A percentile compares a stretch with the other conserved stretches of the same genome.
These are phyloP conservation scores for Brassica balearica DNA, from an alignment of 441 rosid species.

Conservation along the genomic window DNA sequence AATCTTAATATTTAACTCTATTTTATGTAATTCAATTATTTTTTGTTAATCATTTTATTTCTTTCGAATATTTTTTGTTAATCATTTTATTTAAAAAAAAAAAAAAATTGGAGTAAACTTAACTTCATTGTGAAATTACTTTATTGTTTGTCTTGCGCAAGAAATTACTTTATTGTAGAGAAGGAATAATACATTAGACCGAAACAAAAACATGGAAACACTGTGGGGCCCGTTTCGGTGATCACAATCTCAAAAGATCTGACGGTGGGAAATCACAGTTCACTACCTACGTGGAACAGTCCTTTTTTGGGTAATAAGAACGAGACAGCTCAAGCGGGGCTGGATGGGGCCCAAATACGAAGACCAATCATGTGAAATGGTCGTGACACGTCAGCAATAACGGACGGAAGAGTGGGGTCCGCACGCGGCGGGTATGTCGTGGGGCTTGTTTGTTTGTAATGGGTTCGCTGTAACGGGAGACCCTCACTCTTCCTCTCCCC, in stretches of 20 bases:
- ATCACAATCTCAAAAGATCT: constrained; percentile 15
- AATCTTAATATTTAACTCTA: background rate
- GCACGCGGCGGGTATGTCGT: constrained; percentile 39
- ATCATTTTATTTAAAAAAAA: no score
- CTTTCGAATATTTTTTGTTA: no score
- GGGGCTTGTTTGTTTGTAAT: constrained; percentile 26
- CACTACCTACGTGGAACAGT: constrained; percentile 36
- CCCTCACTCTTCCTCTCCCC: constrained; percentile 43
- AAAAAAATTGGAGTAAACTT: no score
- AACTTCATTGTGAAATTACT: no score
- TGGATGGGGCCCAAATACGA: constrained; percentile 45
- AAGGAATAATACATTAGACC: background rate
- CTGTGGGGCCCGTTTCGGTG: constrained; percentile 1
- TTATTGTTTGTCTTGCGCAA: no score
- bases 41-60: no score
- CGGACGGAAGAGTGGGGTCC: constrained; percentile 41
- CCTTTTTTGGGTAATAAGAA: background rate
- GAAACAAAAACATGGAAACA: background rate
- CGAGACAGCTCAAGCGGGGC: constrained; percentile 63
- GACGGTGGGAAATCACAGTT: constrained; percentile 35
- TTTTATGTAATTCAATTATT: background rate
- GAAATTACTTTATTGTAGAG: background rate
- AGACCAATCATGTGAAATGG: constrained; percentile 61
- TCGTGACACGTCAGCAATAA: constrained; percentile 55
- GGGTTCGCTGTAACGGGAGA: constrained; percentile 39